Evolutionary conservation across 192 early-diverging fungal genomes (phyloP), one percentile per base, ranked within the genome.

Genomic region (Dissophora globulifera): DNA sequence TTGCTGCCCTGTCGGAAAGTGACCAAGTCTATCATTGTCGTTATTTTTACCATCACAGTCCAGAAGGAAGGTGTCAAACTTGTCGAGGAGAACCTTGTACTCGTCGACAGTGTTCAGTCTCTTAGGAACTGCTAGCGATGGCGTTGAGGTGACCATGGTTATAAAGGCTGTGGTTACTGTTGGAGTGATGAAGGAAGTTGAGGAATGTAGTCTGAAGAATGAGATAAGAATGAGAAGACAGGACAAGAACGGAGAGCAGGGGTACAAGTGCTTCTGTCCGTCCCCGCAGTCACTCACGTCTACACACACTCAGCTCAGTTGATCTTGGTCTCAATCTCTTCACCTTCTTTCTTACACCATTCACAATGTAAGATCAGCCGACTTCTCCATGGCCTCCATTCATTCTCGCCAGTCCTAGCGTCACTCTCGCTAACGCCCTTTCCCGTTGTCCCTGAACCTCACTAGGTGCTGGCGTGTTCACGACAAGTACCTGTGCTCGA

Each of bases 31-130:
- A n/a, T n/a, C n/a, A n/a, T n/a, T n/a, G n/a, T n/a, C n/a, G n/a
- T n/a, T n/a, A n/a, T n/a, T n/a, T n/a, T n/a, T 75, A 90, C 96
- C 97, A 83, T 99, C 97, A 82, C 95, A 97, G 83, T 99, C 97
- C 45, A 99, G 90, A 51, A 99, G 79, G 62, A 97, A 98, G 16
- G 93, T 99, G 75, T 99, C 96, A 59, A 87, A 90, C 41, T 80
- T 79, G 69, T 93, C 92, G 30, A 97, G 50, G 67, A 92, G 95
- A 6, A 13, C 58, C 32, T 85, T 60, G 27, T 81, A 82, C 27
- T 88, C 85, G 48, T 88, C 82, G 55, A 63, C 29, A n/a, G 78
- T 69, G 40, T 61, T 74, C 51, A 87, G 62, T 57, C 83, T 82
- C 27, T 68, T 55, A 10, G 80, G 78, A 19, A 41, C 20, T 29